A percentile compares a stretch with the other conserved stretches of the same genome.
These are phyloP conservation scores for Didymella segeticola DNA, from an alignment of 2,329 filamentous ascomycete species.

Conservation along the genomic window DNA sequence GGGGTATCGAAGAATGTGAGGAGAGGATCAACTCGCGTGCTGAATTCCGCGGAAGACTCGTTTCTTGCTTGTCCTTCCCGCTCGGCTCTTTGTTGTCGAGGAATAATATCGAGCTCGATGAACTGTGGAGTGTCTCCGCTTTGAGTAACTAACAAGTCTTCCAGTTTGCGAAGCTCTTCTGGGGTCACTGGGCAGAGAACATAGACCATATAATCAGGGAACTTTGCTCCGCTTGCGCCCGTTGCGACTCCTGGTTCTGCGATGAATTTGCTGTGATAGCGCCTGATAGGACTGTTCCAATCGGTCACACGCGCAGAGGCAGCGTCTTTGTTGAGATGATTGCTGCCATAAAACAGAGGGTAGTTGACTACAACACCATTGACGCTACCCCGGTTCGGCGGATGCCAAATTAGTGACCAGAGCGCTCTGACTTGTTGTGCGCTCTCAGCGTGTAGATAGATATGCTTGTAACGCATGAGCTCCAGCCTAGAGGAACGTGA, in stretches of 20 bases:
- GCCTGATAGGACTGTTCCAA: not conserved
- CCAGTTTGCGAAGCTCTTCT: not conserved
- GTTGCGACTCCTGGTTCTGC: not conserved
- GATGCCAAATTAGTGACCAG: constrained; percentile 2
- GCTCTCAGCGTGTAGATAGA: not conserved
- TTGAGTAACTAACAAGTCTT: not conserved
- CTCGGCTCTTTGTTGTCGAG: not conserved
- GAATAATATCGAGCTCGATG: not conserved
- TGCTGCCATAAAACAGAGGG: not conserved
- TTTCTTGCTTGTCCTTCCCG: too few relatives aligned
- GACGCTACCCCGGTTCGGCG: not conserved
- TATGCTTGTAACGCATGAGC: not conserved
- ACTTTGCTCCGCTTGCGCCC: not conserved
- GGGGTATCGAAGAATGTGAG: not conserved
- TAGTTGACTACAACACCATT: not conserved
- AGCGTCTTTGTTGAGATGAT: not conserved
- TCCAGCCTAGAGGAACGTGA: not conserved
- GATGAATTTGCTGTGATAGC: not conserved
- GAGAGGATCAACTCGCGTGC: not conserved
- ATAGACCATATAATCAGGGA: not conserved
- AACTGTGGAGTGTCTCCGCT: not conserved
- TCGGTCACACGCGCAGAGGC: not conserved
- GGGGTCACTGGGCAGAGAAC: not conserved
- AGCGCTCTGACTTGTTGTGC: not conserved
- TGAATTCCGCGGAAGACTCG: not conserved